These are phyloP conservation scores for Beauveria sp. DNA, from an alignment of 2,329 filamentous ascomycete genomes.

Conservation along the genomic window DNA sequence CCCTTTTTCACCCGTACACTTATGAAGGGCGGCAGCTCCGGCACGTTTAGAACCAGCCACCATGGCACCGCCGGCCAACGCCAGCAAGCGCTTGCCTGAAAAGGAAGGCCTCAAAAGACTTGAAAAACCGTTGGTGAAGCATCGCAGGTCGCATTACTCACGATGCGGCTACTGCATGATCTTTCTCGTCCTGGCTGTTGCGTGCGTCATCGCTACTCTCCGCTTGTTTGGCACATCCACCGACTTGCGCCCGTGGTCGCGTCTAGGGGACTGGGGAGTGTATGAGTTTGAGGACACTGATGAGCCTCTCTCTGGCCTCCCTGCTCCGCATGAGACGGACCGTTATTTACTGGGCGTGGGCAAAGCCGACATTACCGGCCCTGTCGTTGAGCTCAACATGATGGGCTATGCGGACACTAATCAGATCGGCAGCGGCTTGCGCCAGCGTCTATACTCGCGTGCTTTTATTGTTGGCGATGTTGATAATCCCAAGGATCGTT, in stretches of 20 bases:
- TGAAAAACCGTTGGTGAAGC: background rate
- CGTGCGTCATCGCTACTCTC: slow-evolving; percentile 10
- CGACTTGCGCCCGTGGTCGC: slow-evolving; percentile 9
- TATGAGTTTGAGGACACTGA: slow-evolving; percentile 7
- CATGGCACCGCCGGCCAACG: background rate
- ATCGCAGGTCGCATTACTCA: background rate
- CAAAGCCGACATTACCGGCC: slow-evolving; percentile 52
- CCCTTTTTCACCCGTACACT: background rate
- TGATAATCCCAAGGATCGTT: slow-evolving; percentile 57
- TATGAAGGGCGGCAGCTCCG: background rate
- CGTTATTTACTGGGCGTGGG: slow-evolving; percentile 44
- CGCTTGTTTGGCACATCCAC: slow-evolving; percentile 13
- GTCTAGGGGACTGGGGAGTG: slow-evolving; percentile 5
- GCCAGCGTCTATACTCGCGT: slow-evolving; percentile 77
- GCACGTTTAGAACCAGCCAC: background rate
- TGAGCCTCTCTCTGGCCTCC: background rate
- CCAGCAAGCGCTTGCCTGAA: background rate
- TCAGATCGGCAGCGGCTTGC: slow-evolving; percentile 74
- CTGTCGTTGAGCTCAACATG: slow-evolving; percentile 81
- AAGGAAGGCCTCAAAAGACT: background rate
- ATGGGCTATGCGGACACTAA: slow-evolving; percentile 78
- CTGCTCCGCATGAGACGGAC: slow-evolving; percentile 9
- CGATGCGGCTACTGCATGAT: slow-evolving; percentile 5
- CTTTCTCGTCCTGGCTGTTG: slow-evolving; percentile 1
- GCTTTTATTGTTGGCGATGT: slow-evolving; percentile 77